phyloP scores from a whole-genome alignment of 176 grass and related monocot species.

The Cenchrus americanus region DNA sequence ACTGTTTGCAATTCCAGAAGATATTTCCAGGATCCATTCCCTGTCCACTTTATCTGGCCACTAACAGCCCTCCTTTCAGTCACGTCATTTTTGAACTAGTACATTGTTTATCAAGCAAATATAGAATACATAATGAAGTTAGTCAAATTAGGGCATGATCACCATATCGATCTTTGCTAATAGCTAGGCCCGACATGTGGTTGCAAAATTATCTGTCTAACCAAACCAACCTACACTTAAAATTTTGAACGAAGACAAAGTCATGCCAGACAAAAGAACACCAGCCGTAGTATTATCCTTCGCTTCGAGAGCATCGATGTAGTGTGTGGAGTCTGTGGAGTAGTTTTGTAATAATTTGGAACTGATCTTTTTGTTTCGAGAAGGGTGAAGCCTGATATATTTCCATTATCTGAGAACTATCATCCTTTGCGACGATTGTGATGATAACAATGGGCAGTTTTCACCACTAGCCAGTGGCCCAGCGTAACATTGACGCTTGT shows the following conservation, averaged over 20 bases:
- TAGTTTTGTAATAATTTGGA: too few relatives aligned
- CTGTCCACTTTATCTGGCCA: not conserved
- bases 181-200: not conserved
- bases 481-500: not conserved
- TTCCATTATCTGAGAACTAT: too few relatives aligned
- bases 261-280: not conserved
- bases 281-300: not conserved
- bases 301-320: not conserved
- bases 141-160: not conserved
- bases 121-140: not conserved
- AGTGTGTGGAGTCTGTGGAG: not conserved
- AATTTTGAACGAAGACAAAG: not conserved
- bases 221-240: not conserved
- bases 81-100: too few relatives aligned
- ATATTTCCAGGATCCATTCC: too few relatives aligned
- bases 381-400: too few relatives aligned
- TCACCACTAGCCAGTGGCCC: not conserved
- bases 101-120: not conserved
- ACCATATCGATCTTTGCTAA: too few relatives aligned
- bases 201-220: not conserved
- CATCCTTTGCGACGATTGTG: not conserved
- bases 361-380: too few relatives aligned
- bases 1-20: not conserved
- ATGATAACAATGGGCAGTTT: not conserved
- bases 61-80: not conserved